Evolutionary conservation across 805 yeast species (phyloP), one percentile per base, ranked within the genome.

Genomic region (Saccharomycopsis babjevae): DNA sequence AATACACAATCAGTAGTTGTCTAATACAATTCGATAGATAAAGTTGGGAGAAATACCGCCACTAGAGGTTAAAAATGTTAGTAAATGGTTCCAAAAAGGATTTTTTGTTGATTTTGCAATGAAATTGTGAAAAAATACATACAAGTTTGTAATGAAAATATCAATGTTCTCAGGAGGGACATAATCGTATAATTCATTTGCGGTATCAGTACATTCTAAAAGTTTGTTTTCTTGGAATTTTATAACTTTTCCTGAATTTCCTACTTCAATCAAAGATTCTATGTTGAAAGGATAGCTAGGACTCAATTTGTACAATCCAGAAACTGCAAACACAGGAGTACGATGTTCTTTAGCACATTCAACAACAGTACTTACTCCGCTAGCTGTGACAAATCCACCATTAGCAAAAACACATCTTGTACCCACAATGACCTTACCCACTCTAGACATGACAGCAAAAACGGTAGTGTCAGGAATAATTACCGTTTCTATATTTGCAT

Each of bases 21-120:
- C 99, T 76, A 92, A 82, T 22, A 94, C 96, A 60, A 94, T 88
- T 74, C 99, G 85, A 74, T 94, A 94, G 59, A 94, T 88, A 75
- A 94, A 94, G 68, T 93, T 89, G 56, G 99, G 98, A 30, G 98
- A 89, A 71, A 88, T 91, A 16, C 98, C 98, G 57, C 98, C 99
- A 62, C 43, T 36, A 55, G 50, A 18, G 50, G 42, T 36, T 50
- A 56, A 22, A 16, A 11, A 30, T 56, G 54, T 43, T 36, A 43
- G 42, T 52, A 43, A 55, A 15, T 32, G n/a, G 32, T 18, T 18
- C 5, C 1, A 15, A 13, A 46, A 18, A 25, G 5, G 16, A 40
- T 3, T 15, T 4, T 72, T 77, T 61, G 78, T 84, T 64, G 86
- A 74, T 67, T 78, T 79, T 62, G 82, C 89, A 75, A 92, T 86